These are phyloP conservation scores for Pilaira anomala DNA, from an alignment of 192 early-diverging fungal species.

Conservation along the genomic window DNA sequence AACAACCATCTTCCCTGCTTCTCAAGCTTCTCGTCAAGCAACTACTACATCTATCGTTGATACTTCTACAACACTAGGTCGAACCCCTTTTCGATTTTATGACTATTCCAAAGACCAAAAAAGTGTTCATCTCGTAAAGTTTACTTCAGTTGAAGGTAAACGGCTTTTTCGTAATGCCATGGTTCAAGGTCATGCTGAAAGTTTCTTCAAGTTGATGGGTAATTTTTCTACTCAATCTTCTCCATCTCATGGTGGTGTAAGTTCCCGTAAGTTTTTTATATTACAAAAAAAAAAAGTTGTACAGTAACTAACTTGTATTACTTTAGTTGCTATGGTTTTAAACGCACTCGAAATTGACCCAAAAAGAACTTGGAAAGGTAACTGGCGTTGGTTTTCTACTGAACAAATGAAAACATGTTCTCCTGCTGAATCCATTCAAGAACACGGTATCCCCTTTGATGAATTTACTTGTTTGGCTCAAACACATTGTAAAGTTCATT, in stretches of 20 bases:
- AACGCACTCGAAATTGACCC: constrained; percentile 36
- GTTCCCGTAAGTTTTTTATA: constrained; percentile 25
- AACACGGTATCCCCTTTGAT: constrained; percentile 25
- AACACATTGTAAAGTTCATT: constrained; percentile 73
- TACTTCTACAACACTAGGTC: background rate
- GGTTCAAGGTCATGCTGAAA: constrained; percentile 28
- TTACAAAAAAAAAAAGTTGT: background rate
- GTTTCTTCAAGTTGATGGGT: constrained; percentile 30
- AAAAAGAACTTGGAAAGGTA: constrained; percentile 32
- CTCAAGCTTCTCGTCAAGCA: constrained; percentile 7
- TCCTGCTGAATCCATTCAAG: background rate
- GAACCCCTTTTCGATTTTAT: background rate
- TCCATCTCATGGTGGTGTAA: constrained; percentile 15
- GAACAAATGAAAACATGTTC: constrained; percentile 29
- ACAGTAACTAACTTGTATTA: background rate
- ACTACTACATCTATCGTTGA: background rate
- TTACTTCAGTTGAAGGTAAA: constrained; percentile 29
- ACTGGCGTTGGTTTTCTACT: constrained; percentile 27
- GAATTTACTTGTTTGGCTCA: constrained; percentile 59
- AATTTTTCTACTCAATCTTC: constrained; percentile 25
- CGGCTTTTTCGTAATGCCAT: constrained; percentile 23
- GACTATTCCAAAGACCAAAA: background rate
- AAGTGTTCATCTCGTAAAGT: constrained; percentile 7
- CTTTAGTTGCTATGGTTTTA: constrained; percentile 28
- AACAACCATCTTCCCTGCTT: background rate